A percentile compares a stretch with the other conserved stretches of the same genome.
Evolutionary conservation across 768 basidiomycete species (phyloP).

Genomic region (Rossbeevera mucosa): DNA sequence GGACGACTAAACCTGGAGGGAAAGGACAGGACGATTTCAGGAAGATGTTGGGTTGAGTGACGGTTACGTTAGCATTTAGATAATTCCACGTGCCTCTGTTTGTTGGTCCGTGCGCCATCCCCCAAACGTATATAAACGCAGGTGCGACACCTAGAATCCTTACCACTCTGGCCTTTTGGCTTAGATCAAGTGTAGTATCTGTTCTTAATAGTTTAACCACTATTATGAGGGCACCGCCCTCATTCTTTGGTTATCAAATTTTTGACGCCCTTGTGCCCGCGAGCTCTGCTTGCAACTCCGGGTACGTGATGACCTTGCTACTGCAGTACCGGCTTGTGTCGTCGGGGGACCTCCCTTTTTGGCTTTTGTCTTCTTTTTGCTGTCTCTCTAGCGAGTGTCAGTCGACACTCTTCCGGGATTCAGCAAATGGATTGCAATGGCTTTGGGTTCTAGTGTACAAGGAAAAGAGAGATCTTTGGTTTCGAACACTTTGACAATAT

Average conservation of each 20-base stretch:
- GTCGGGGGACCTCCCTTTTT: constrained; percentile 47
- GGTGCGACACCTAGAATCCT: constrained; percentile 8
- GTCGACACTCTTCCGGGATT: not conserved
- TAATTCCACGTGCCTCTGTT: not conserved
- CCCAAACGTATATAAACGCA: constrained; percentile 10
- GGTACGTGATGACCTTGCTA: constrained; percentile 38
- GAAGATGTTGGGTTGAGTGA: constrained; percentile 53
- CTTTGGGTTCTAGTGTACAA: too few species aligned
- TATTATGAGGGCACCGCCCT: constrained; percentile 53
- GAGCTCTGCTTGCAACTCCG: constrained; percentile 42
- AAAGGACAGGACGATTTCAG: constrained; percentile 78
- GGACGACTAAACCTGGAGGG: constrained; percentile 10
- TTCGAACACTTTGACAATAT: too few species aligned
- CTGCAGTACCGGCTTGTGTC: constrained; percentile 49
- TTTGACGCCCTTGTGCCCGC: constrained; percentile 19
- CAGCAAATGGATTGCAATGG: constrained; percentile 16
- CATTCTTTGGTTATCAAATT: constrained; percentile 51
- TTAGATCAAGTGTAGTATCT: constrained; percentile 79
- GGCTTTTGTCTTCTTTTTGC: constrained; percentile 18
- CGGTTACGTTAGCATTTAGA: not conserved
- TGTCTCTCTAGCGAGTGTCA: not conserved
- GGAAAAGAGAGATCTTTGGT: too few species aligned
- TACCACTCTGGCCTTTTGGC: constrained; percentile 52
- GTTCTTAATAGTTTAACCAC: constrained; percentile 61
- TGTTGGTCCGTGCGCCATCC: constrained; percentile 19